A percentile compares a stretch with the other conserved stretches of the same genome.
Conservation (phyloP, 371 early-diverging fungal genomes). For the Mortierella sp. region DNA sequence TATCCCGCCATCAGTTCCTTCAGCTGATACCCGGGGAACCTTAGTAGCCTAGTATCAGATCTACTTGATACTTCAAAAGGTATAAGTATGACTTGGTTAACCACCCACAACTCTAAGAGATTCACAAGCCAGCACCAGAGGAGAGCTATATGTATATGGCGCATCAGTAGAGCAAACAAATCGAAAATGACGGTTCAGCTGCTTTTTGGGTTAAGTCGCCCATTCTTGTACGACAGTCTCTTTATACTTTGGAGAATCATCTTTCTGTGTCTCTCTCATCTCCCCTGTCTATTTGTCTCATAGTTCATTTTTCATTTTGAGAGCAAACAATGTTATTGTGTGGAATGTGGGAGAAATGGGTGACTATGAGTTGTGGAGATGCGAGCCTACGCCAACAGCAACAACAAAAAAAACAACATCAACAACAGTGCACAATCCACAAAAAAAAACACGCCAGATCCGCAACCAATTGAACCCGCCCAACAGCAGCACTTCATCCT, state of each 20-base stretch:
- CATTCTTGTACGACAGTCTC: conserved; percentile 3
- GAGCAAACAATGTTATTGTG: conserved; percentile 7
- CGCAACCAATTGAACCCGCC: conserved; percentile 6
- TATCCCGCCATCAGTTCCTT: background rate
- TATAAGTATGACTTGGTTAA: no score
- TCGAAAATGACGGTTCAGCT: background rate
- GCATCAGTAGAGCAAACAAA: background rate
- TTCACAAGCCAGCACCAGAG: no score
- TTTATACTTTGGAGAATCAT: conserved; percentile 6
- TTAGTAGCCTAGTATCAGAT: background rate
- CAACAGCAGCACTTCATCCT: background rate
- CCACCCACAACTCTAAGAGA: no score
- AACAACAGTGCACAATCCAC: conserved; percentile 8
- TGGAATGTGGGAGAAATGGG: conserved; percentile 19
- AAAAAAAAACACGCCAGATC: background rate
- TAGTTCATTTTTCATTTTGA: background rate
- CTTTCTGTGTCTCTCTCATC: background rate
- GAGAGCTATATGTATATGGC: background rate
- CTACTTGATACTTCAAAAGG: no score
- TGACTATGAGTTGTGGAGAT: background rate
- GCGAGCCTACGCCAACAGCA: background rate
- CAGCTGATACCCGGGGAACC: background rate
- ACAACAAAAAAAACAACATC: background rate
- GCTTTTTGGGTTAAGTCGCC: background rate
- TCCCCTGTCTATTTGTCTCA: background rate